A percentile compares a stretch with the other conserved stretches of the same genome.
These are phyloP conservation scores for Malus hybrid DNA, from an alignment of 331 rosid genomes.

Conservation along the genomic window DNA sequence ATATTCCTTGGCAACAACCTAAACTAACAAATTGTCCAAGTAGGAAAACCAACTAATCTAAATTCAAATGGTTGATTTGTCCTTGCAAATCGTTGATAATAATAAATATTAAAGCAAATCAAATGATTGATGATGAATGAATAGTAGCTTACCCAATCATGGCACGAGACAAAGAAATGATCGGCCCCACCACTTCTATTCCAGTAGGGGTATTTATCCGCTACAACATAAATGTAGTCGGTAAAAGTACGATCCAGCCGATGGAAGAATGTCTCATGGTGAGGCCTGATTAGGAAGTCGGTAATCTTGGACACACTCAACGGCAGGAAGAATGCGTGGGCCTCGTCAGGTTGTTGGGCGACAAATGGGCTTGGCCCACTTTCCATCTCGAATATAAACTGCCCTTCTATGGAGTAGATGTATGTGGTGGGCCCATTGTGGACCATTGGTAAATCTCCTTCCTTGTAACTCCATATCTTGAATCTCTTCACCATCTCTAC, in stretches of 20 bases:
- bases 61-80: not conserved
- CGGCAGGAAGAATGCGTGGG: constrained; percentile 4
- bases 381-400: constrained; percentile 10
- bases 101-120: too few species aligned
- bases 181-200: constrained; percentile 26
- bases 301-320: constrained; percentile 10
- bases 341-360: constrained; percentile 9
- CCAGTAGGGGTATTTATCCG: constrained; percentile 16
- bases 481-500: constrained; percentile 6
- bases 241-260: not conserved
- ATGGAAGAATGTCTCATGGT: not conserved
- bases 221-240: constrained; percentile 6
- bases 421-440: constrained; percentile 8
- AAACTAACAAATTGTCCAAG: not conserved
- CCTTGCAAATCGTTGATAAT: too few species aligned
- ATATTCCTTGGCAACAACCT: not conserved
- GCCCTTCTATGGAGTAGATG: constrained; percentile 13
- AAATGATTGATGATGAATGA: not conserved
- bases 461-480: constrained; percentile 9
- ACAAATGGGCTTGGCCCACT: not conserved
- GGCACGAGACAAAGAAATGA: constrained; percentile 25
- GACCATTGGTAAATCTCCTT: constrained; percentile 7
- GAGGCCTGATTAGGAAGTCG: not conserved
- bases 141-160: constrained; percentile 17
- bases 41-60: not conserved